A percentile compares a stretch with the other conserved stretches of the same genome.
phyloP scores from a whole-genome alignment of 192 early-diverging fungal species.

The Gaertneriomyces semiglobifer region DNA sequence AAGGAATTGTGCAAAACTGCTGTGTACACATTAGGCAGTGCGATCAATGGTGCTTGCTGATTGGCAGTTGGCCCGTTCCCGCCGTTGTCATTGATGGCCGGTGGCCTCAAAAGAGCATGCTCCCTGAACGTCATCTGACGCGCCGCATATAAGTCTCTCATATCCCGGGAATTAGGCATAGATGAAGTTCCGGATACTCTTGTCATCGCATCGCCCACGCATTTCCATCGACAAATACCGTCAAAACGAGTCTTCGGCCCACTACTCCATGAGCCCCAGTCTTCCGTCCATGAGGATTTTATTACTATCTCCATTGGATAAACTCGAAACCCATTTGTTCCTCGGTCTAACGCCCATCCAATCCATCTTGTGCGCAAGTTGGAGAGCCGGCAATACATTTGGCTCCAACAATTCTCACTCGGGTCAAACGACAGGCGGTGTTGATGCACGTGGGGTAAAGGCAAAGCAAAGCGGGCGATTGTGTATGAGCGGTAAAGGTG shows the following conservation, averaged over 20 bases:
- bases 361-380: constrained; percentile 20
- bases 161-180: background rate
- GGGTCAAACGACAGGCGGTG: constrained; percentile 6
- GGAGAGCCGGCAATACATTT: constrained; percentile 29
- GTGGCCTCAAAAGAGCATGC: background rate
- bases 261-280: background rate
- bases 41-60: constrained; percentile 14
- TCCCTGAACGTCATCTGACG: no score
- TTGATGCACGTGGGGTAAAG: background rate
- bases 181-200: constrained; percentile 6
- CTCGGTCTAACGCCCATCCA: constrained; percentile 21
- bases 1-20: constrained; percentile 10
- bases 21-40: constrained; percentile 17
- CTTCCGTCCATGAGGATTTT: background rate
- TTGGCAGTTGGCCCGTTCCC: constrained; percentile 8
- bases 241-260: constrained; percentile 2
- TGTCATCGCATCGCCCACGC: constrained; percentile 26
- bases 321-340: constrained; percentile 1
- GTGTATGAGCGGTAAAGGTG: constrained; percentile 15
- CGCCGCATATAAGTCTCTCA: no score
- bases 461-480: constrained; percentile 12
- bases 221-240: constrained; percentile 21
- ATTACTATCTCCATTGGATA: constrained; percentile 28
- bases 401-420: constrained; percentile 10
- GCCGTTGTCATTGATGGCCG: constrained; percentile 4